These are phyloP conservation scores for Pestalotiopsis sp. DNA, from an alignment of 2,329 filamentous ascomycete species.

Conservation along the genomic window DNA sequence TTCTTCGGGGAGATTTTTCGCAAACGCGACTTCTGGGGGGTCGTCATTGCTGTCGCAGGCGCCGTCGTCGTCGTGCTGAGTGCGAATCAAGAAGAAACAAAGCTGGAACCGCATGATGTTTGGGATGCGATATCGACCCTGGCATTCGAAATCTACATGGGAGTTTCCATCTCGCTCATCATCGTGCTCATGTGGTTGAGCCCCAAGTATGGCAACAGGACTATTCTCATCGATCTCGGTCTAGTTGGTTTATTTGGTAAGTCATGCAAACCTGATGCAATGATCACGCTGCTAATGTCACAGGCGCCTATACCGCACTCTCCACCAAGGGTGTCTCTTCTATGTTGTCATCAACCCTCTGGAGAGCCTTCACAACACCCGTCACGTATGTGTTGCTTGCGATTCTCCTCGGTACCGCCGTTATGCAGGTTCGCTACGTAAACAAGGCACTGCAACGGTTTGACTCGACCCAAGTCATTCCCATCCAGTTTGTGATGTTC, in stretches of 20 bases:
- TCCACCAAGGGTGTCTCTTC: slow-evolving; percentile 97
- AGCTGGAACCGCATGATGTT: slow-evolving; percentile 86
- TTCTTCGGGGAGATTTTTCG: slow-evolving; percentile 92
- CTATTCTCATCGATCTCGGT: slow-evolving; percentile 88
- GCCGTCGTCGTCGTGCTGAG: slow-evolving; percentile 93
- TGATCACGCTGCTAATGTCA: slow-evolving; percentile 14
- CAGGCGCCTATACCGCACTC: slow-evolving; percentile 92
- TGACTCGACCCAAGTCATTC: slow-evolving; percentile 96
- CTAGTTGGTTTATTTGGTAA: slow-evolving; percentile 90
- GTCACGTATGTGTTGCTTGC: slow-evolving; percentile 86
- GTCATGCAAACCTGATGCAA: slow-evolving; percentile 29
- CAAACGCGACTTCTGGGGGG: slow-evolving; percentile 81
- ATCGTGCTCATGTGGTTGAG: slow-evolving; percentile 79
- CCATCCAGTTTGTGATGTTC: slow-evolving; percentile 95
- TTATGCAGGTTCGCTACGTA: slow-evolving; percentile 97
- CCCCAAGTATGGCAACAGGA: slow-evolving; percentile 78
- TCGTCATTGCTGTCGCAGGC: slow-evolving; percentile 82
- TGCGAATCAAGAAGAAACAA: slow-evolving; percentile 85
- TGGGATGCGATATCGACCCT: slow-evolving; percentile 85
- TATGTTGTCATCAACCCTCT: slow-evolving; percentile 86
- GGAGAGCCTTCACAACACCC: slow-evolving; percentile 86
- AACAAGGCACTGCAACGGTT: slow-evolving; percentile 88
- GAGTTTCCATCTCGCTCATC: slow-evolving; percentile 74
- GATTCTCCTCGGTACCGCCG: slow-evolving; percentile 78
- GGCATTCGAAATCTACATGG: slow-evolving; percentile 90